These are phyloP conservation scores for Cladosporium phlei DNA, from an alignment of 2,329 filamentous ascomycete genomes.

Conservation along the genomic window DNA sequence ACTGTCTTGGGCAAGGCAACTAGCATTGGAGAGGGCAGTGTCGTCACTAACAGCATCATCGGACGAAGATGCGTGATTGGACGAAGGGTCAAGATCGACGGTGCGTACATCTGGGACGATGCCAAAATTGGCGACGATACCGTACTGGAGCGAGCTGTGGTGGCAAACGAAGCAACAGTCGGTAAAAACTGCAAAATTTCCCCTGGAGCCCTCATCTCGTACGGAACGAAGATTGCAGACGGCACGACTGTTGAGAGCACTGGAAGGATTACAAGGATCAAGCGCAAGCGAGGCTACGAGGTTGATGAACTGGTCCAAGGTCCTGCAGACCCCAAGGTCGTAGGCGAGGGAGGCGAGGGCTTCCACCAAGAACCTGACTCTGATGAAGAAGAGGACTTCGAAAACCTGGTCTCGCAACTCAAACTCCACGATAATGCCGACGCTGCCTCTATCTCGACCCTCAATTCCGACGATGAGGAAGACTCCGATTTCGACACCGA, in stretches of 20 bases:
- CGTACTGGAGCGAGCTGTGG: slow-evolving; percentile 64
- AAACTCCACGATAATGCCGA: slow-evolving; percentile 37
- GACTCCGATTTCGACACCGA: slow-evolving; percentile 39
- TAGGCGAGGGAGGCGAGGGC: slow-evolving; percentile 56
- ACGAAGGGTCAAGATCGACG: slow-evolving; percentile 70
- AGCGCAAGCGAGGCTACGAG: slow-evolving; percentile 42
- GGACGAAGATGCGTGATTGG: slow-evolving; percentile 84
- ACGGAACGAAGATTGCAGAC: slow-evolving; percentile 67
- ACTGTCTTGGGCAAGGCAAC: slow-evolving; percentile 75
- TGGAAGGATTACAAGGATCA: slow-evolving; percentile 44
- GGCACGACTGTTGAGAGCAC: slow-evolving; percentile 44
- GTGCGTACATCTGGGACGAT: slow-evolving; percentile 86
- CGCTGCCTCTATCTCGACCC: slow-evolving; percentile 55
- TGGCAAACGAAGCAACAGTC: slow-evolving; percentile 68
- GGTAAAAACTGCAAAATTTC: slow-evolving; percentile 67
- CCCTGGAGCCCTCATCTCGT: slow-evolving; percentile 73
- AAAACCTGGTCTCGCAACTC: slow-evolving; percentile 38
- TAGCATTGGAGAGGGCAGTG: slow-evolving; percentile 66
- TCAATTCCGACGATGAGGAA: slow-evolving; percentile 48
- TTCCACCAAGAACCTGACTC: slow-evolving; percentile 59
- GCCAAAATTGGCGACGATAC: slow-evolving; percentile 70
- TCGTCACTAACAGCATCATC: slow-evolving; percentile 70
- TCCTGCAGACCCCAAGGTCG: slow-evolving; percentile 47
- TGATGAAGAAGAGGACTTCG: slow-evolving; percentile 57
- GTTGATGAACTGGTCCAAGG: slow-evolving; percentile 32